A percentile compares a stretch with the other conserved stretches of the same genome.
Conservation (phyloP, 768 basidiomycete genomes). For the Asterophora lycoperdoides region DNA sequence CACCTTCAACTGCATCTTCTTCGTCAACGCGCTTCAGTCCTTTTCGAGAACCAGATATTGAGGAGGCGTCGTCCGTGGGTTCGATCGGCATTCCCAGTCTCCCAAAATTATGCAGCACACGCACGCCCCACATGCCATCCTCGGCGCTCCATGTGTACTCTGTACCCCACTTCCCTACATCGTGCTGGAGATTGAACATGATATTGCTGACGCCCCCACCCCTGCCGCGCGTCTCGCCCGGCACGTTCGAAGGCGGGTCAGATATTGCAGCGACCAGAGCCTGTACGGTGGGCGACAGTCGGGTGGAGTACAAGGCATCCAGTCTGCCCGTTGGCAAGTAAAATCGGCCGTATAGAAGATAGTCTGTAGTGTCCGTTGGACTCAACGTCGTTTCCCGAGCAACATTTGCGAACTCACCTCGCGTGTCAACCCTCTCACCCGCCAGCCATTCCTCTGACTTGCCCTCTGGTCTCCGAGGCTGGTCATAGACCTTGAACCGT, state of each 20-base stretch:
- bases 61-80: conserved; percentile 26
- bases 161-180: conserved; percentile 86
- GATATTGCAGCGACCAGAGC: conserved; percentile 83
- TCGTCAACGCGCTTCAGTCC: conserved; percentile 84
- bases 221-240: conserved; percentile 39
- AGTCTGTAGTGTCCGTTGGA: conserved; percentile 50
- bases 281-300: conserved; percentile 76
- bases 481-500: conserved; percentile 78
- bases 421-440: conserved; percentile 70
- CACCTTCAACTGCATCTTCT: conserved; percentile 89
- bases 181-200: conserved; percentile 87
- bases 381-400: conserved; percentile 13
- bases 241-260: conserved; percentile 55
- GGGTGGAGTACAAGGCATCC: conserved; percentile 85
- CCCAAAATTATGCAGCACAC: conserved; percentile 91
- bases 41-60: conserved; percentile 20
- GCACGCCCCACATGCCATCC: conserved; percentile 89
- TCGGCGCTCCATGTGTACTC: conserved; percentile 95
- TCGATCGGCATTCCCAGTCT: conserved; percentile 44
- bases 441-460: conserved; percentile 80
- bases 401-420: conserved; percentile 47
- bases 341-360: conserved; percentile 87
- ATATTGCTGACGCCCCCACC: conserved; percentile 57
- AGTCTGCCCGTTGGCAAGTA: conserved; percentile 86
- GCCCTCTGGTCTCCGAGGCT: conserved; percentile 73